phyloP scores from a whole-genome alignment of 805 yeast species.

The Hanseniaspora jakobsenii region DNA sequence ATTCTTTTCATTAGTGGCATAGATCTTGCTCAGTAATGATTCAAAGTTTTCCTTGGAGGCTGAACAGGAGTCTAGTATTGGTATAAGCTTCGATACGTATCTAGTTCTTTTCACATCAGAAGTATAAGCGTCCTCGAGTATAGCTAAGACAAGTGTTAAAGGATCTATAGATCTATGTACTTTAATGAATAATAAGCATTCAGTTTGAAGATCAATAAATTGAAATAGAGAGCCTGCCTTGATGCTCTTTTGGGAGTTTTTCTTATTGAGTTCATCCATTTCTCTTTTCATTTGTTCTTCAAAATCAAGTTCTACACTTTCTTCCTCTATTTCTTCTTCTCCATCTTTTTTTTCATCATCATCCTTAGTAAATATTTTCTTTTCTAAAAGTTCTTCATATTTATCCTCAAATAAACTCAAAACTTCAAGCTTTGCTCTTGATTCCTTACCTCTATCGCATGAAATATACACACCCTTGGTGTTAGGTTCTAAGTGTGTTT shows the following conservation, averaged over 20 bases:
- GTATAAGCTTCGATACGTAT: constrained; percentile 68
- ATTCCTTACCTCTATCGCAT: constrained; percentile 71
- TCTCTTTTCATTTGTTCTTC: constrained; percentile 71
- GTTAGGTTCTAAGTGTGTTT: constrained; percentile 52
- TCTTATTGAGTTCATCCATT: constrained; percentile 45
- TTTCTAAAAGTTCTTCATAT: constrained; percentile 31
- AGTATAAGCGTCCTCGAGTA: constrained; percentile 49
- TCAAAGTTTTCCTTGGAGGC: constrained; percentile 58
- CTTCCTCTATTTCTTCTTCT: constrained; percentile 20
- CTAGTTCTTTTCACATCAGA: constrained; percentile 43
- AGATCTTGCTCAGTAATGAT: constrained; percentile 46
- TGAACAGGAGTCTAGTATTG: constrained; percentile 62
- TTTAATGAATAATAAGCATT: constrained; percentile 76
- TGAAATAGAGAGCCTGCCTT: constrained; percentile 38
- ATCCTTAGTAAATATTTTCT: constrained; percentile 19
- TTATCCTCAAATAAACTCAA: constrained; percentile 46
- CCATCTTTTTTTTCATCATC: constrained; percentile 17
- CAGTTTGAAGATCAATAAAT: constrained; percentile 52
- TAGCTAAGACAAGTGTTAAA: constrained; percentile 48
- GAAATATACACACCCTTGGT: constrained; percentile 84
- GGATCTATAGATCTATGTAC: constrained; percentile 71
- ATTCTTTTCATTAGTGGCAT: constrained; percentile 27
- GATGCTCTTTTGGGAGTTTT: constrained; percentile 26
- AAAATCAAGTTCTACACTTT: constrained; percentile 40
- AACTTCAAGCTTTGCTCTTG: constrained; percentile 64